Conservation (phyloP, 495 filamentous ascomycete genomes). For the Hyphodiscus hymeniophilus region DNA sequence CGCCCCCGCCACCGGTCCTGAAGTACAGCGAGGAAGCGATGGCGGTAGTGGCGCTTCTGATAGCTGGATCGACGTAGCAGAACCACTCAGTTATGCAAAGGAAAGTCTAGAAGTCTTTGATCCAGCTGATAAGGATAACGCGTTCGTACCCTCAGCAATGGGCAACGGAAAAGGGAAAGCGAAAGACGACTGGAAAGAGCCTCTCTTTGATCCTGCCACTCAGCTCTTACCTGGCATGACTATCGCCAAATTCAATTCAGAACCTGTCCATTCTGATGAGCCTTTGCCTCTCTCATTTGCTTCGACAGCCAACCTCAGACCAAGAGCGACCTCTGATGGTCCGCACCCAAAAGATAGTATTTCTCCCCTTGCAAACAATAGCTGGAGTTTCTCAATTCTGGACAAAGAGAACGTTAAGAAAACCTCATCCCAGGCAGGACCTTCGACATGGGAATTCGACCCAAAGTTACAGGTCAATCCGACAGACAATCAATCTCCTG, state of each 20-base stretch:
- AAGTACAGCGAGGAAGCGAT: conserved; percentile 1
- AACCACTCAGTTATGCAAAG: not conserved
- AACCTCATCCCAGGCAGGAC: not conserved
- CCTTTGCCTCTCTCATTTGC: not conserved
- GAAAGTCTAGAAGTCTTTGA: not conserved
- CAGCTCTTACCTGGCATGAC: not conserved
- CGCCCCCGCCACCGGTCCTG: conserved; percentile 1
- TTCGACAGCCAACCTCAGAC: conserved; percentile 10
- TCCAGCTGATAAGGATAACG: not conserved
- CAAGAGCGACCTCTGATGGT: conserved; percentile 40
- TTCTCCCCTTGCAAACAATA: conserved; percentile 40
- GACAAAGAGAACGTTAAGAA: not conserved
- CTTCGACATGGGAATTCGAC: not conserved
- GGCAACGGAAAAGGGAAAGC: conserved; percentile 33
- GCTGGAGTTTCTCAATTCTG: conserved; percentile 31
- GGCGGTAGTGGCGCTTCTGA: conserved; percentile 16
- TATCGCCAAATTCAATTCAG: not conserved
- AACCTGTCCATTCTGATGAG: not conserved
- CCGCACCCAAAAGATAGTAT: conserved; percentile 23
- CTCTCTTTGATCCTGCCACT: not conserved
- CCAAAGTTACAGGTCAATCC: not conserved
- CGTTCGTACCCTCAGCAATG: not conserved
- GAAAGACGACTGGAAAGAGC: not conserved
- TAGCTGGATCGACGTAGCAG: conserved; percentile 15
- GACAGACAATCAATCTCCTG: not conserved